Percentiles rank a stretch among this genome's conserved stretches.
phyloP scores from a whole-genome alignment of 2,329 filamentous ascomycete genomes.

The Penicillium brasilianum region DNA sequence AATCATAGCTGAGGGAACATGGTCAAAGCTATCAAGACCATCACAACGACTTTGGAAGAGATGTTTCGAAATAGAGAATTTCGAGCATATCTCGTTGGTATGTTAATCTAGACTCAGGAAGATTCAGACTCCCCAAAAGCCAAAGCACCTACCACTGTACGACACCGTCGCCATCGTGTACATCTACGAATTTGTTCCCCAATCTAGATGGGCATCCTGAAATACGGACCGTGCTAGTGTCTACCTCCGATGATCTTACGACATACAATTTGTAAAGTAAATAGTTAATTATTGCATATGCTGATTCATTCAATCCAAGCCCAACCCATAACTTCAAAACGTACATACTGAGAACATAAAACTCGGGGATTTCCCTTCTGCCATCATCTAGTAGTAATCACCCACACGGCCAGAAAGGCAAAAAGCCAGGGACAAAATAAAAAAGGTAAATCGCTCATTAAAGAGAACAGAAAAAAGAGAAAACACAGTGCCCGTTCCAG shows the following conservation, averaged over 20 bases:
- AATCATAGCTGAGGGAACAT: too few species aligned
- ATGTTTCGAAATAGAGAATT: too few species aligned
- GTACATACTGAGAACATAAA: slow-evolving; percentile 20
- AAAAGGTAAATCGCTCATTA: slow-evolving; percentile 14
- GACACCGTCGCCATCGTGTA: too few species aligned
- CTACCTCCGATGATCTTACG: not conserved
- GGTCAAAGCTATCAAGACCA: too few species aligned
- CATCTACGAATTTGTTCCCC: too few species aligned
- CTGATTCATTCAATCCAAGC: slow-evolving; percentile 1
- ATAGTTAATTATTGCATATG: not conserved
- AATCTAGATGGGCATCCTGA: too few species aligned
- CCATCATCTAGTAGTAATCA: slow-evolving; percentile 8
- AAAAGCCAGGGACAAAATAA: not conserved
- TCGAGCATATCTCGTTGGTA: too few species aligned
- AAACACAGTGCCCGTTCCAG: slow-evolving; percentile 14
- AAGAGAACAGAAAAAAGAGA: slow-evolving; percentile 1
- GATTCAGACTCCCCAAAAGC: too few species aligned
- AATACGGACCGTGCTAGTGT: not conserved
- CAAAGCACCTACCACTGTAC: too few species aligned
- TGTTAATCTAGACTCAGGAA: too few species aligned
- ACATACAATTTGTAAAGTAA: not conserved
- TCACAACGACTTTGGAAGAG: too few species aligned
- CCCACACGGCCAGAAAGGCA: not conserved
- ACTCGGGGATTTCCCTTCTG: not conserved
- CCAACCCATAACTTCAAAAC: slow-evolving; percentile 10